Evolutionary conservation across 345 rosid genomes (phyloP), one percentile per base, ranked within the genome.

Genomic region (Acer negundo): DNA sequence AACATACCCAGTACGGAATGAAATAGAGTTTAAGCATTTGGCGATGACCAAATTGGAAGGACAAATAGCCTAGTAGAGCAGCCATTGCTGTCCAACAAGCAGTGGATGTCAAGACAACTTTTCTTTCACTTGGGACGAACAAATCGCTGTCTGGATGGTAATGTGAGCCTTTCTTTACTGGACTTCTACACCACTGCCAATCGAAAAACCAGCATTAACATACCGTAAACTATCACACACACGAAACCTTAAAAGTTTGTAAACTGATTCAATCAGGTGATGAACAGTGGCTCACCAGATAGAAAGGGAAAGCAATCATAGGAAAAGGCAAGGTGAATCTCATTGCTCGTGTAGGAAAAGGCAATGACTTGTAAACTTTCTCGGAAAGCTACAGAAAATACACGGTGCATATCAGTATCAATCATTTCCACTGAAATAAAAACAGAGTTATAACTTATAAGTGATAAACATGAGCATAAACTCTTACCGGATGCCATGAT

Each of bases 81-180:
- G 79, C 87, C 97, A 93, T 93, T 68, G 87, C 85, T 53, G 82
- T 72, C 98, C 97, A 95, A 74, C 94, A 92, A 62, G 84, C 75
- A 2, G 97, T 92, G 26, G 98, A 94, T 24, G 92, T 94, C 19
- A 91, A 78, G 1, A 94, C 81, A 81, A 89, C 95, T 11, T 80
- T 86, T 67, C 82, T 88, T 84, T 94, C 98, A 77, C 79, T 90
- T 13, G 90, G 95, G 46, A 73, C 85, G 70, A 94, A 94, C 81
- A 94, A 82, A 78, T 90, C 90, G 55, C 98, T 94, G 67, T 86
- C 85, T 3, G 98, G 97, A 70, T 89, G 80, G 83, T 84, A 94
- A 77, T 94, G 98, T 47, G 97, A 94, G 13, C 98, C 98, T 46
- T 85, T 89, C 84, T 94, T 93, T 56, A 97, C 97, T 1, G 98